Evolutionary conservation across 2,329 filamentous ascomycete species (phyloP).

Genomic region (Venturia asperata): DNA sequence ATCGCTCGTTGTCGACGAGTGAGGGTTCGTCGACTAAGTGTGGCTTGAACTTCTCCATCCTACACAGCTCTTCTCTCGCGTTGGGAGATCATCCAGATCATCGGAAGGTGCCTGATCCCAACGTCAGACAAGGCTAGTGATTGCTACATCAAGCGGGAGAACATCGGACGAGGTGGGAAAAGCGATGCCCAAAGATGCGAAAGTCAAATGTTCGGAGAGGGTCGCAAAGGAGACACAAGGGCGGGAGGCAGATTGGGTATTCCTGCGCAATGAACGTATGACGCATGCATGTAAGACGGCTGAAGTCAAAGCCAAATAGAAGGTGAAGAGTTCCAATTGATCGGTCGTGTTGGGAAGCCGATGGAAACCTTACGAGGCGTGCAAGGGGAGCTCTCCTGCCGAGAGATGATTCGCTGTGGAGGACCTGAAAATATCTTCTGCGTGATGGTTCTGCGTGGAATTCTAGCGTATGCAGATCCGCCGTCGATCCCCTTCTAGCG

Average conservation of each 20-base stretch:
- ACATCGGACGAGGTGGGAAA: neutral
- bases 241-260: neutral
- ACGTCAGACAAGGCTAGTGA: neutral
- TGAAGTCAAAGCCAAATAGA: neutral
- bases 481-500: conserved; percentile 2
- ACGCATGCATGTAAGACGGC: neutral
- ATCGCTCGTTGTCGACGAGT: no score
- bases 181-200: neutral
- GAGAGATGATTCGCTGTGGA: neutral
- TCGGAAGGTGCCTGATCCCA: neutral
- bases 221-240: neutral
- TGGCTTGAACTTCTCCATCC: no score
- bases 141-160: neutral
- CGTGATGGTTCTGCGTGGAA: neutral
- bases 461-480: conserved; percentile 9
- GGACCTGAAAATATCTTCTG: neutral
- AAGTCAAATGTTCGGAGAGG: neutral
- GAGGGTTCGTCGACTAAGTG: no score
- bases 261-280: neutral
- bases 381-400: neutral
- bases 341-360: neutral
- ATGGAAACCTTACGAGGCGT: neutral
- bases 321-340: neutral
- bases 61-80: neutral
- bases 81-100: neutral